These are phyloP conservation scores for Arabidopsis lyrata DNA, from an alignment of 441 rosid genomes.

Conservation along the genomic window DNA sequence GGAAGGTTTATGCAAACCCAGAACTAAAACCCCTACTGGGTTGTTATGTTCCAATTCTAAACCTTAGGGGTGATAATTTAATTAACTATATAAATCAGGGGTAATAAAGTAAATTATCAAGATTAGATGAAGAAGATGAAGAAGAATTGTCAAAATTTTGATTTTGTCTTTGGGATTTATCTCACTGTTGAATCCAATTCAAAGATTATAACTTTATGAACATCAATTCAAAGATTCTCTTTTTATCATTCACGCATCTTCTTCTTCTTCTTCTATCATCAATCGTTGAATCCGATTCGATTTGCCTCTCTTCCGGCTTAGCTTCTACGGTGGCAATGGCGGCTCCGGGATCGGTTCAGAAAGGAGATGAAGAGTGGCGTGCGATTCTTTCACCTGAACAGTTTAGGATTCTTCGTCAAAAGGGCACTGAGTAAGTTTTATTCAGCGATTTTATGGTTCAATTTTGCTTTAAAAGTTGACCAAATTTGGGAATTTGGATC, in stretches of 20 bases:
- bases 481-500: not conserved
- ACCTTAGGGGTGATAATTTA: not conserved
- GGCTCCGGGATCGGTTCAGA: slow-evolving; percentile 59
- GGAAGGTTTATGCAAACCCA: slow-evolving; percentile 11
- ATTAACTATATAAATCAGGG: not conserved
- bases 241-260: not conserved
- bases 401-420: slow-evolving; percentile 74
- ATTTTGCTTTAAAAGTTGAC: not conserved
- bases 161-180: not conserved
- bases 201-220: not conserved
- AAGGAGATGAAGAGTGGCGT: slow-evolving; percentile 88
- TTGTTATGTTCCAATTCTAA: not conserved
- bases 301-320: not conserved
- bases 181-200: not conserved
- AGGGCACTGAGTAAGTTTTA: slow-evolving; percentile 82
- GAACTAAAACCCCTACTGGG: slow-evolving; percentile 10
- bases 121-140: not conserved
- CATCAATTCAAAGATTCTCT: not conserved
- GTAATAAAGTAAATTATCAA: not conserved
- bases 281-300: not conserved
- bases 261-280: not conserved
- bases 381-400: slow-evolving; percentile 82
- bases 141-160: not conserved
- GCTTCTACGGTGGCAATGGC: slow-evolving; percentile 63
- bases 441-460: not conserved